These are phyloP conservation scores for Celoporthe dispersa DNA, from an alignment of 2,329 filamentous ascomycete genomes.

Conservation along the genomic window DNA sequence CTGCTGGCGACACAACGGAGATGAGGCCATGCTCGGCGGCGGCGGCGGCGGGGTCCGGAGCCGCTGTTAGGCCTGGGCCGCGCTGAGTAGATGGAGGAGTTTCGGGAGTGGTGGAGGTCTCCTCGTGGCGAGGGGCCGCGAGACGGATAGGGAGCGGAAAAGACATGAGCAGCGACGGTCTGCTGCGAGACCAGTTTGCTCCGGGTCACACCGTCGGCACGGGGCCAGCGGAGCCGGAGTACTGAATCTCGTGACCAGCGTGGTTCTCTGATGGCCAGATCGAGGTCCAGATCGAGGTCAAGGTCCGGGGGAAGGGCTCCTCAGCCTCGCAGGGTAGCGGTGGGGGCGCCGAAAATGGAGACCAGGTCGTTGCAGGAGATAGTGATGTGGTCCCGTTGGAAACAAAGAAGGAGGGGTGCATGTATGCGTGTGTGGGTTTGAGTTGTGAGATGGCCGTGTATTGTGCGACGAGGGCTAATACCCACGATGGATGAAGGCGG, in stretches of 20 bases:
- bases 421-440: no score
- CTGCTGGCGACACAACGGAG: neutral
- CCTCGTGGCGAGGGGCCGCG: constrained; percentile 18
- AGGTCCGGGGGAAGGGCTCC: neutral
- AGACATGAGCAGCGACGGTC: constrained; percentile 18
- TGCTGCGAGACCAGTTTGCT: neutral
- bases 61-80: neutral
- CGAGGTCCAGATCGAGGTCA: neutral
- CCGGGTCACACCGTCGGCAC: constrained; percentile 20
- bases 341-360: neutral
- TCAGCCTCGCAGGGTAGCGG: neutral
- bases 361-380: neutral
- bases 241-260: neutral
- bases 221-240: constrained; percentile 12
- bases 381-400: neutral
- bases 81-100: neutral
- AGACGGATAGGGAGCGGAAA: constrained; percentile 25
- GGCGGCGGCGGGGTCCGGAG: neutral
- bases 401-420: neutral
- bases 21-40: neutral
- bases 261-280: constrained; percentile 1
- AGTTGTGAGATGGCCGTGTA: neutral
- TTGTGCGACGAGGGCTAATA: constrained; percentile 5
- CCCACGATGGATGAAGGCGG: neutral
- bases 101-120: constrained; percentile 8